Evolutionary conservation across 2,329 filamentous ascomycete species (phyloP), one percentile per base, ranked within the genome.

Genomic region (Cryphonectria radicalis): DNA sequence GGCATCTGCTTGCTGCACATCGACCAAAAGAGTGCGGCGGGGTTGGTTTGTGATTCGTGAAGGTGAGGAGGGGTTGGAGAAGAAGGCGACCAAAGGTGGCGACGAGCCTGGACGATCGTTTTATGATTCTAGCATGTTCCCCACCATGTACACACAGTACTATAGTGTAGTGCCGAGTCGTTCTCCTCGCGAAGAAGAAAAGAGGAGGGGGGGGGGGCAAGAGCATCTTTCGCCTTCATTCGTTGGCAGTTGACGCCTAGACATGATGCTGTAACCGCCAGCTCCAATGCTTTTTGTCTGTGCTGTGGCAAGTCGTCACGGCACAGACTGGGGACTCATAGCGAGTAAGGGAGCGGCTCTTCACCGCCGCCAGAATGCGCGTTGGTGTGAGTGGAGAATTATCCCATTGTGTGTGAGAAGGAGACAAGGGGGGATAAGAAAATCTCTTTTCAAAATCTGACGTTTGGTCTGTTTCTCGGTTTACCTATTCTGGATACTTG

Each of bases 301-400:
- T n/a, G 59, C 59, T 40, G 22, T 19, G 57, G 57, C 25, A 40
- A 17, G 4, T n/a, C 11, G 28, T 62, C 32, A 62, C 32, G 35
- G 22, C 25, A 50, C 19, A 40, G 59, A 14, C 59, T 62, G 59
- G 59, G 25, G 14, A 14, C 25, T 8, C 37, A 59, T 32, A 19
- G 55, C 55, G 14, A 59, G 53, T 59, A 59, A 60, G 57, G 57
- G 57, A 35, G 17, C 57, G 28, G 55, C 55, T 50, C 28, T 32
- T 59, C 55, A 59, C 55, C 55, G 55, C 55, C 55, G 32, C 59
- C 32, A 35, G 35, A 40, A 62, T 22, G 11, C 32, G 35, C 17
- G 22, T 40, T 40, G 59, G 59, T 62, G 59, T 62, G 59, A 62
- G 59, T 62, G 59, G 59, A 14, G 59, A 62, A 40, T 25, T 62